Base-by-base conservation (phyloP, 495 filamentous ascomycete species). In the Aspergillus baeticus region DNA sequence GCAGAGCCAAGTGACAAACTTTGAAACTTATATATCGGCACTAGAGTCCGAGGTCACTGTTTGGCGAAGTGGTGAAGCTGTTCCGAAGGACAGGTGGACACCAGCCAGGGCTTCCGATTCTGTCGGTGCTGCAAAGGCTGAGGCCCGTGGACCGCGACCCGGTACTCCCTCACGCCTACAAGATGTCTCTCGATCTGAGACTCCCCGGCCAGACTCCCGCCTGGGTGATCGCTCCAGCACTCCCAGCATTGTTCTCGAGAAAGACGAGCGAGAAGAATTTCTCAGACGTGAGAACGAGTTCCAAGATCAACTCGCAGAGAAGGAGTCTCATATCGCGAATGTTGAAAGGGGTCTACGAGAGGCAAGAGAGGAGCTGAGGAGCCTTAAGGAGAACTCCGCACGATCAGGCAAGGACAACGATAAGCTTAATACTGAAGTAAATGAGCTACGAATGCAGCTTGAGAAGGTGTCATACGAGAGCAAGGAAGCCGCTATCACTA, bases 181-280 rank as follows among this genome's bases (percentile, higher is more conserved):
- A 43, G 77, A 84, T 36, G 63, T 67, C 41, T 68, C 71, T 37
- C 70, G 75, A 35, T 63, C 79, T 15, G 85, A 89, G 29, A 84
- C 83, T n/a, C 85, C 87, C 3, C 75, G 87, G 43, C 84, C 86
- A 3, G 93, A 97, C 46, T 94, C 89, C 37, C 80, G 93, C 29
- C 67, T 92, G 41, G 93, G 95, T 52, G 92, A 96, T 55, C 81
- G 92, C n/a, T 83, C 91, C 10, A 87, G 87, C 22, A 96, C 92
- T 2, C 92, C 92, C 14, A 92, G 87, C 70, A 77, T 96, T 55
- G 84, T 87, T 29, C 78, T 98, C 48, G 94, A 98, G 44, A 96
- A 96, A 74, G 94, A 98, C 58, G 94, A 98, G 71, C 85, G 90
- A 54, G 94, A 98, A 59, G 94, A 98, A 66, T 98, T 98, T 69